Base-by-base conservation (phyloP, 202 grass and related monocot genomes). In the Elaeis oleifera region DNA sequence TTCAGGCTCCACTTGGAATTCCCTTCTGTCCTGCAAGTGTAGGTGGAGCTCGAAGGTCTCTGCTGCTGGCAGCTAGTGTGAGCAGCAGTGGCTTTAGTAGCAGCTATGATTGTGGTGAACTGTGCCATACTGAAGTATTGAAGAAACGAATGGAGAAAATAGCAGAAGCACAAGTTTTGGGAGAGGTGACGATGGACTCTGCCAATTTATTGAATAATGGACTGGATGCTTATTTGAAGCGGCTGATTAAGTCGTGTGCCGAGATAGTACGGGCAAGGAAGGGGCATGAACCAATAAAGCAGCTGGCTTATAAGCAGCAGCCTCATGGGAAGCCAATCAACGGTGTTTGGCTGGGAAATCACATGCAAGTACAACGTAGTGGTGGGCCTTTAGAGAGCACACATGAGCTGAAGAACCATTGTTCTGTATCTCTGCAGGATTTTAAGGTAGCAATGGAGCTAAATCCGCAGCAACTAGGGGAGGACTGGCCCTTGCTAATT, bases 381-480 rank as follows among this genome's bases (percentile, higher is more conserved):
- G 69, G 64, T 18, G 77, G 76, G 53, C 22, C 58, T 65, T 72
- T 76, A 39, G 79, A 74, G 56, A 52, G 72, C 21, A 69, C 52
- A 5, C 71, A 52, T 74, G 81, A 73, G 52, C 60, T 59, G 18
- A 85, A 63, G 80, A 85, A 60, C 68, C 71, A 68, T 39, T 61
- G 64, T 21, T 52, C 80, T 48, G 71, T 85, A 62, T 86, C 82
- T 58, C 36, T 91, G 58, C 69, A 86, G 54, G 85, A 97, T 77
- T 92, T 97, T 58, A 92, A 77, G 59, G 82, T 97, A 73, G 88
- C 85, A 51, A 92, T 97, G 94, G 87, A 92, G 77, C 60, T 97
- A 75, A 86, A 92, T 54, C 77, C 84, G 59, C 88, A 79, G 58
- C 84, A 86, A 53, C 76, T 97, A 4, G 94, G 88, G 51, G 78